These are phyloP conservation scores for Rubia peregrina DNA, from an alignment of 305 asterid genomes.

Conservation along the genomic window DNA sequence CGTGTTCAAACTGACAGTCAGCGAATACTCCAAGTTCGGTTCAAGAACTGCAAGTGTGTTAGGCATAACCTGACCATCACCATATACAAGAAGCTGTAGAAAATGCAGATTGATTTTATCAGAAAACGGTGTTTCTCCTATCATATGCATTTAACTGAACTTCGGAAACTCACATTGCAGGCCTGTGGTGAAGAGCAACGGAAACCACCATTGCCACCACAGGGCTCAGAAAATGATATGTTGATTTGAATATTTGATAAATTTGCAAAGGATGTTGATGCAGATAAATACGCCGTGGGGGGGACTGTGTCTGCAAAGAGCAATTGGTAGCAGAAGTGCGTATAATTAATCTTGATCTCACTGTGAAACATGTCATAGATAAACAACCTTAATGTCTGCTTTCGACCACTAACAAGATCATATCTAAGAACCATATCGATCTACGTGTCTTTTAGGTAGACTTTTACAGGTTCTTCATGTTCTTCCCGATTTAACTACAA, in stretches of 20 bases:
- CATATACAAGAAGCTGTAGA: constrained; percentile 81
- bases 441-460: too few species aligned
- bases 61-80: constrained; percentile 70
- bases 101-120: neutral
- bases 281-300: constrained; percentile 63
- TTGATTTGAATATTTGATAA: constrained; percentile 56
- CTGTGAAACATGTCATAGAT: too few species aligned
- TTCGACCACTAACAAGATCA: too few species aligned
- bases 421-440: too few species aligned
- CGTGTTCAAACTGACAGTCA: constrained; percentile 44
- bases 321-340: neutral
- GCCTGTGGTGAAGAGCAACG: constrained; percentile 52
- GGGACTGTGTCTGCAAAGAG: constrained; percentile 55
- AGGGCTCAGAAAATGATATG: constrained; percentile 70
- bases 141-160: neutral
- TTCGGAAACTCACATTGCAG: constrained; percentile 76
- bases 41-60: constrained; percentile 43
- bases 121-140: neutral
- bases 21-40: constrained; percentile 50
- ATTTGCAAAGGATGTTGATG: constrained; percentile 50
- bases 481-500: too few species aligned
- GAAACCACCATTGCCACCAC: constrained; percentile 63
- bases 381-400: too few species aligned
- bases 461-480: too few species aligned
- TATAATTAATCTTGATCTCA: too few species aligned